Evolutionary conservation across 148 eudicot genomes (phyloP), one percentile per base, ranked within the genome.

Genomic region (Amaranthus cruentus): DNA sequence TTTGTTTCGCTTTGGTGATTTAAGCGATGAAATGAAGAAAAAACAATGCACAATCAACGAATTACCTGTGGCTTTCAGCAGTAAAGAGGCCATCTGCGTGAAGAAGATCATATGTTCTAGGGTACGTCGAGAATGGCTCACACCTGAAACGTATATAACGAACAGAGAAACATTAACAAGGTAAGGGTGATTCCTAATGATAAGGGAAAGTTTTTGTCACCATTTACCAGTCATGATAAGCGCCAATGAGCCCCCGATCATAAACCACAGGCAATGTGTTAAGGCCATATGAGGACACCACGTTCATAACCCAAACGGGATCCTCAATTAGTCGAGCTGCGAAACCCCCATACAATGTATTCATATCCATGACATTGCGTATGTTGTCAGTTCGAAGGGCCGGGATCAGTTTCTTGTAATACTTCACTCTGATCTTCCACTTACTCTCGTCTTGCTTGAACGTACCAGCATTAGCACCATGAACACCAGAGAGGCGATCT

Each of bases 221-320:
- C 38, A 28, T 9, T 85, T 91, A 94, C 98, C 98, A 91, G 79
- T 94, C 96, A 77, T 94, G 98, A 52, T 83, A 88, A 62, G 87
- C 81, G 81, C 98, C 98, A 42, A 94, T 89, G 75, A 94, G 96
- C 4, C 98, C 98, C 53, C 98, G 84, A 65, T 94, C 98, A 68
- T 81, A 94, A 38, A 94, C 90, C 56, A 89, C 89, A 1, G 96
- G 84, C 78, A 94, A 84, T 6, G 96, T 82, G 72, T 94, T 91
- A 9, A 84, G n/a, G 65, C 88, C 83, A 74, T 89, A 89, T 1
- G 97, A 87, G 15, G 98, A 91, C 21, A 89, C 98, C 28, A 89
- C 98, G 73, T 94, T 94, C 98, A 94, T 91, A 51, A 94, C 97
- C 98, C 98, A 94, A 66, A 91, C 68, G 6, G 97, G 97, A 85